Evolutionary conservation across 164 flowering plant genomes (phyloP), one percentile per base, ranked within the genome.

Genomic region (Stephania yunnanensis): DNA sequence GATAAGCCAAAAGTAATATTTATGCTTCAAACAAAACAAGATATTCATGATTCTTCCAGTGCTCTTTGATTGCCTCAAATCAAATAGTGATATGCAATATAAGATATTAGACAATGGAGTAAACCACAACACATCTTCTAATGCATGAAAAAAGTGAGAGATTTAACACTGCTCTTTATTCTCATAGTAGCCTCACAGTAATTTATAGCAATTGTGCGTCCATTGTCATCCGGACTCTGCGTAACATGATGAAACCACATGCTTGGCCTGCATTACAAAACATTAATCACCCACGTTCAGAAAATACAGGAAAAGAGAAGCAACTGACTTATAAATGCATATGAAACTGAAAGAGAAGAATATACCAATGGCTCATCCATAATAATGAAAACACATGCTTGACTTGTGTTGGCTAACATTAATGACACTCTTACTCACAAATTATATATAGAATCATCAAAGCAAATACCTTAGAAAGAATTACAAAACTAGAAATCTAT

Each of bases 201-300:
- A 80, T 95, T 95, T 68, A 95, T 73, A 2, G 98, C 98, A 79
- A 95, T 89, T 8, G 96, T 92, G 68, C 85, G 87, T 48, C 97
- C 97, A 22, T 81, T 77, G 61, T 77, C 81, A 73, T 88, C 92
- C 45, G 92, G 89, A 79, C 84, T 87, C 84, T 95, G 98, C 74
- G 89, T 83, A 69, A 95, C 98, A 78, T 95, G 90, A 86, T 95
- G 99, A 85, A 93, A 95, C 98, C 99, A 95, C 97, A 93, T 93
- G 77, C 99, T 95, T 45, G 99, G 99, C 89, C 99, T 95, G 90
- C 87, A 88, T 73, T 30, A 78, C 66, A 48, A 44, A 68, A 69
- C 73, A 58, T 42, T 29, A 71, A 70, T 74, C 50, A 69, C 53
- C 45, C 64, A 75, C 42, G 15, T 63, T 31, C 1, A 50, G 2